phyloP scores from a whole-genome alignment of 1,284 basidiomycete species.

The Tetrapyrgos nigripes region DNA sequence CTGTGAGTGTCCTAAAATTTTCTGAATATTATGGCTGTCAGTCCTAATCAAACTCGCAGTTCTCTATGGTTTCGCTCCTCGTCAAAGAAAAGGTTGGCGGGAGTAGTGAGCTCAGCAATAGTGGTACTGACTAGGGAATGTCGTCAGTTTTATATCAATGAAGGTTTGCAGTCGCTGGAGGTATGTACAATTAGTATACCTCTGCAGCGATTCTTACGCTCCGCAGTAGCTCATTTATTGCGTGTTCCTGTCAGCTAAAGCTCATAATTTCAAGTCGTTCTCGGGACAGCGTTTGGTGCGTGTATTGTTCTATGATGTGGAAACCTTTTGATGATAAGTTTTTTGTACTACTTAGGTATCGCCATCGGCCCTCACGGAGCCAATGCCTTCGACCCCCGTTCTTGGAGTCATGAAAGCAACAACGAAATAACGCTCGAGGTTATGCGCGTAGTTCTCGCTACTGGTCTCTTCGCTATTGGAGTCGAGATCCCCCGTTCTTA shows the following conservation, averaged over 20 bases:
- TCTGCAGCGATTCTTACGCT: too few relatives aligned
- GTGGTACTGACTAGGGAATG: constrained; percentile 15
- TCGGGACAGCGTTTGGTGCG: constrained; percentile 74
- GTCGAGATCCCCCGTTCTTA: constrained; percentile 76
- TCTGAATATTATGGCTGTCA: constrained; percentile 3
- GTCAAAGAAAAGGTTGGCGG: constrained; percentile 87
- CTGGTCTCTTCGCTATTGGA: constrained; percentile 76
- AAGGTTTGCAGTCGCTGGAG: too few relatives aligned
- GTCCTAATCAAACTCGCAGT: constrained; percentile 37
- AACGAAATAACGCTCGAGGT: constrained; percentile 81
- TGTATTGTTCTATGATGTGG: neutral
- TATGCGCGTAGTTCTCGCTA: constrained; percentile 73
- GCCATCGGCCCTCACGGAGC: constrained; percentile 78
- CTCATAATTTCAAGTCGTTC: too few relatives aligned
- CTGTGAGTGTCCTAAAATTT: constrained; percentile 44
- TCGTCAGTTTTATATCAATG: constrained; percentile 82
- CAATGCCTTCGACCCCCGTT: constrained; percentile 80
- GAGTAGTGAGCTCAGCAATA: too few relatives aligned
- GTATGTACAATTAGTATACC: too few relatives aligned
- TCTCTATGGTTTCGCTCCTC: constrained; percentile 82
- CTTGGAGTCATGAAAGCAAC: constrained; percentile 59
- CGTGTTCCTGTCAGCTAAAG: too few relatives aligned
- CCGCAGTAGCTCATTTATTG: too few relatives aligned
- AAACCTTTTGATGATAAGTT: neutral
- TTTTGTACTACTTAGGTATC: constrained; percentile 48